Conservation (phyloP, 331 rosid genomes). For the Saraca asoca region DNA sequence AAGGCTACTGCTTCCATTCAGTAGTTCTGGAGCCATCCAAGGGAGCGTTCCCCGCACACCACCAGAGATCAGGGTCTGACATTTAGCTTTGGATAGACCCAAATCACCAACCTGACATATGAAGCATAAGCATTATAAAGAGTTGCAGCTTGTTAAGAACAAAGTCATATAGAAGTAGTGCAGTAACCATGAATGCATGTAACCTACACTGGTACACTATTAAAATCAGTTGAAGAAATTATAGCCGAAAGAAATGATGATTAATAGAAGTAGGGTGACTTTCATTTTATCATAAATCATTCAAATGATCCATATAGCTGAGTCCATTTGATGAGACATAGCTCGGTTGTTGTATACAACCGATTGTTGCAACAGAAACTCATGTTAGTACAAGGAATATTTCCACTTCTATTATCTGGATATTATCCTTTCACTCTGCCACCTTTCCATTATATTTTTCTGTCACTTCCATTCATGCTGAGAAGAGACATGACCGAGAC, state of each 20-base stretch:
- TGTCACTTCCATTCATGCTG: background rate
- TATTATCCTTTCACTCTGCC: background rate
- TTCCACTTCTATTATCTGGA: background rate
- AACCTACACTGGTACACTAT: constrained; percentile 1
- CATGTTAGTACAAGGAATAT: background rate
- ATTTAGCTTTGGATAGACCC: constrained; percentile 94
- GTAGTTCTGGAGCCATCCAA: constrained; percentile 92
- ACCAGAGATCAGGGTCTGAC: constrained; percentile 84
- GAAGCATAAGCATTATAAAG: constrained; percentile 25
- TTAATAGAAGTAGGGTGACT: too few relatives aligned
- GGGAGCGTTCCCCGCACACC: constrained; percentile 98
- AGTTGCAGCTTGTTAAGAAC: constrained; percentile 2
- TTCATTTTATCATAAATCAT: too few relatives aligned
- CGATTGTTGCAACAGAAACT: too few relatives aligned
- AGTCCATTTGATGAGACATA: too few relatives aligned
- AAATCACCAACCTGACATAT: constrained; percentile 81
- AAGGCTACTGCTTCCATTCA: constrained; percentile 87
- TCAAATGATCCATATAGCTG: too few relatives aligned
- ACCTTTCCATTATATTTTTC: constrained; percentile 4
- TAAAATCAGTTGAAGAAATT: constrained; percentile 16
- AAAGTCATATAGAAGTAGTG: constrained; percentile 20
- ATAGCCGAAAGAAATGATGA: too few relatives aligned
- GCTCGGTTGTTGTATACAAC: too few relatives aligned
- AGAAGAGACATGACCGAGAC: constrained; percentile 7
- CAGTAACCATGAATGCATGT: constrained; percentile 8